Evolutionary conservation across 768 basidiomycete species (phyloP), one percentile per base, ranked within the genome.

Genomic region (Leccinum incarnatum): DNA sequence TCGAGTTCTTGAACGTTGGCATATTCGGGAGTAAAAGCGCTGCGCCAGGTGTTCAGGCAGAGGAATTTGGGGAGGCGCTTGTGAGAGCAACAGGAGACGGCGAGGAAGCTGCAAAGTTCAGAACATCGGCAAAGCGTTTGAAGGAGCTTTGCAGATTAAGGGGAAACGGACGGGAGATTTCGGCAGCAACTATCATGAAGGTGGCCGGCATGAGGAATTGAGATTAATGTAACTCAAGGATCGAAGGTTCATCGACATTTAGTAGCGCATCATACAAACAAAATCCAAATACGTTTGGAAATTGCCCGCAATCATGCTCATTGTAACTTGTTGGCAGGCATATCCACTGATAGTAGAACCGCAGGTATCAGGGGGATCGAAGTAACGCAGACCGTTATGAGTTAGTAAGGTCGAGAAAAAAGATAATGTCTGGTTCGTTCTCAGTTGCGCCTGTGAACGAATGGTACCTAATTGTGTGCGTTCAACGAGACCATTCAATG

Each of bases 1-100:
- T 36, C 0, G 56, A 62, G 32, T 51, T 17, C 37, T n/a, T 62
- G 52, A 65, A 58, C 25, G 37, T 55, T 11, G 64, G 60, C 17
- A 17, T 65, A 42, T 55, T 14, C 11, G 56, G 37, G n/a, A 64
- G n/a, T 17, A 25, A 42, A 56, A 27, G 8, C 0, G 36, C 29
- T 27, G 53, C 55, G 2, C 61, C 60, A 3, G 51, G 36, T 5
- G 57, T 55, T 45, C 27, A 27, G 7, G 60, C 48, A 34, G 53
- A 54, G 4, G 64, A 66, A 21, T 54, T 65, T 5, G 57, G 54
- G 0, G 19, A 15, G 5, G 63, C 56, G 3, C 29, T 61, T 36
- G 37, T 65, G 40, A 52, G 40, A 14, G 47, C 54, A 2, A 55
- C 54, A 17, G 64, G 55, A 0, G 11, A 60, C 14, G 53, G 27